Percentiles rank a stretch among this genome's conserved stretches.
Evolutionary conservation across 306 rosid genomes (phyloP).

Genomic region (Senna siamea): DNA sequence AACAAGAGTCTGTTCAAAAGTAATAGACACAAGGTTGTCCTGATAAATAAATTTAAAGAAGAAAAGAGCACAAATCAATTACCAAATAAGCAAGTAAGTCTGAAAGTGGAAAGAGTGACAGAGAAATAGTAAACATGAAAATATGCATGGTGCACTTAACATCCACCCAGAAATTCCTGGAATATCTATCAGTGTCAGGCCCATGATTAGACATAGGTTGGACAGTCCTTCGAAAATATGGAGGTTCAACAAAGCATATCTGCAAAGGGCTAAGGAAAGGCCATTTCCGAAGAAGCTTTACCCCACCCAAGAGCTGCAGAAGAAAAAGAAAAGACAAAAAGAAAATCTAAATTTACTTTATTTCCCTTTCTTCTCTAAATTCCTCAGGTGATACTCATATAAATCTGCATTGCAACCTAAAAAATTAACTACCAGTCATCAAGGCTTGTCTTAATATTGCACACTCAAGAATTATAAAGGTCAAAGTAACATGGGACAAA

Average conservation of each 20-base stretch:
- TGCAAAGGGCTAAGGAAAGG: constrained; percentile 81
- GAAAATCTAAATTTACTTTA: not conserved
- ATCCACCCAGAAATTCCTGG: constrained; percentile 99
- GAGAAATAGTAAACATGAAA: not conserved
- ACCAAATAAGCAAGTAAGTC: not conserved
- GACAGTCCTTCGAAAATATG: constrained; percentile 96
- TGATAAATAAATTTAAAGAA: constrained; percentile 39
- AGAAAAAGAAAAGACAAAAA: no score
- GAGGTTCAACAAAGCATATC: constrained; percentile 92
- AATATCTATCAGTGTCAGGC: constrained; percentile 83
- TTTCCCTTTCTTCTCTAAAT: not conserved
- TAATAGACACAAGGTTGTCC: constrained; percentile 94
- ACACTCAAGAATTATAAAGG: not conserved
- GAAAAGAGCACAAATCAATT: constrained; percentile 17
- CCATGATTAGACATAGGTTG: constrained; percentile 90
- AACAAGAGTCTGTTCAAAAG: constrained; percentile 98
- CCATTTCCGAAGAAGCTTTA: constrained; percentile 78
- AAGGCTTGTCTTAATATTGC: constrained; percentile 4
- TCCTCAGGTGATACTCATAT: not conserved
- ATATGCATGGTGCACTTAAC: constrained; percentile 46
- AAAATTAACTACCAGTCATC: not conserved
- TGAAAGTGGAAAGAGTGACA: not conserved
- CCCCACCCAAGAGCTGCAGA: constrained; percentile 79
- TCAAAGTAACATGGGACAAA: not conserved
- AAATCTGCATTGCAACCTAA: not conserved